Conservation (phyloP, 2,329 filamentous ascomycete genomes). For the Cladobotryum mycophilum region DNA sequence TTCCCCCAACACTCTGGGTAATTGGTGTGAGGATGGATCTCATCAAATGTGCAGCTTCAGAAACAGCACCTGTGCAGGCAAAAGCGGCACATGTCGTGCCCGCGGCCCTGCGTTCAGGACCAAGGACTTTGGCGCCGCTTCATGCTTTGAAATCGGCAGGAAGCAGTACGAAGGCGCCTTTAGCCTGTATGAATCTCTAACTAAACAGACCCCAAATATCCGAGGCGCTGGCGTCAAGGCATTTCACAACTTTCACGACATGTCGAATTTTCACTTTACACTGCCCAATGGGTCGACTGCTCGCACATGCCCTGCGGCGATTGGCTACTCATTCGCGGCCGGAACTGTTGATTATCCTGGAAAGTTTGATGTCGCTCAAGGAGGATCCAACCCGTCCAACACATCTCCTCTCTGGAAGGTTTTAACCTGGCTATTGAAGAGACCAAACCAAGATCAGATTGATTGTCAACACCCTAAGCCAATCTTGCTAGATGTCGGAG, state of each 20-base stretch:
- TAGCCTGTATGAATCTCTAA: constrained; percentile 44
- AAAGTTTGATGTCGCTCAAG: constrained; percentile 84
- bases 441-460: constrained; percentile 61
- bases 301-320: constrained; percentile 72
- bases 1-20: constrained; percentile 75
- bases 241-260: constrained; percentile 75
- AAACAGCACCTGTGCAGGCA: constrained; percentile 72
- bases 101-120: constrained; percentile 61
- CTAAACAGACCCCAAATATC: constrained; percentile 41
- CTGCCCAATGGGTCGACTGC: constrained; percentile 66
- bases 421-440: constrained; percentile 63
- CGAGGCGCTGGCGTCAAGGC: constrained; percentile 63
- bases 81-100: constrained; percentile 61
- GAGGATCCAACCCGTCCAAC: constrained; percentile 62
- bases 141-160: constrained; percentile 68
- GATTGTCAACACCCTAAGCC: constrained; percentile 76
- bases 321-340: constrained; percentile 85
- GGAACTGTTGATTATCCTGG: constrained; percentile 87
- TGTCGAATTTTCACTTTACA: constrained; percentile 65
- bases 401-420: constrained; percentile 71
- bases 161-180: constrained; percentile 57
- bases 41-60: constrained; percentile 62
- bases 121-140: constrained; percentile 64
- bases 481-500: constrained; percentile 79
- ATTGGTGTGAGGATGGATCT: constrained; percentile 79